Percentiles rank a stretch among this genome's conserved stretches.
These are phyloP conservation scores for Heterobasidion irregulare DNA, from an alignment of 1,284 basidiomycete species.

Conservation along the genomic window DNA sequence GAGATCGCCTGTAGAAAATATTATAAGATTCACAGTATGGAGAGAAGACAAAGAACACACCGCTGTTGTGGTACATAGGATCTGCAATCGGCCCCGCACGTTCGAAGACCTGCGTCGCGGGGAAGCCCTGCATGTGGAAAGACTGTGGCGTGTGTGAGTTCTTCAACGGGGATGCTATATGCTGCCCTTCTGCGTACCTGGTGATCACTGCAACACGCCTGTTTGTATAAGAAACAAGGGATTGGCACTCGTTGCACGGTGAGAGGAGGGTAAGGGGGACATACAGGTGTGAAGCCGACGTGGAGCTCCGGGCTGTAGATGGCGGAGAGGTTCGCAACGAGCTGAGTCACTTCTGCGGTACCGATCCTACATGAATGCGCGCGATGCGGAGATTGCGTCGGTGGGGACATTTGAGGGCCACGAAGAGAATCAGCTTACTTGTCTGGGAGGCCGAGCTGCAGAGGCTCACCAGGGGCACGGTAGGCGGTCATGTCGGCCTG, in stretches of 20 bases:
- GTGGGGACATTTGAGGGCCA: too few species aligned
- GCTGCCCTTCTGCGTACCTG: too few species aligned
- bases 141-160: constrained; percentile 34
- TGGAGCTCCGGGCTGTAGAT: constrained; percentile 78
- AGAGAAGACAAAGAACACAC: constrained; percentile 22
- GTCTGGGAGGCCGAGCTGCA: constrained; percentile 73
- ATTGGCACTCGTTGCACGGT: too few species aligned
- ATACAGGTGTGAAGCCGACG: constrained; percentile 63
- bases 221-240: too few species aligned
- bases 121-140: constrained; percentile 76
- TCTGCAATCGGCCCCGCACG: constrained; percentile 76
- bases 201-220: too few species aligned
- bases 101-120: constrained; percentile 77
- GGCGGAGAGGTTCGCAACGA: constrained; percentile 64
- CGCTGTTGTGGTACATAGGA: constrained; percentile 82
- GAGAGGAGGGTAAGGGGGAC: constrained; percentile 13
- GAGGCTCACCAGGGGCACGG: constrained; percentile 62
- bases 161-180: not conserved
- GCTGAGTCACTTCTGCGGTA: constrained; percentile 64
- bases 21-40: not conserved
- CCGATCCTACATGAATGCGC: constrained; percentile 48
- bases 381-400: not conserved
- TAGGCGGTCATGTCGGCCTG: constrained; percentile 89
- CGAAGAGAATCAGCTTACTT: constrained; percentile 25
- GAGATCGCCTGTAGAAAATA: constrained; percentile 47